Conservation (phyloP, 129 eudicot species). For the Flaveria linearis region DNA sequence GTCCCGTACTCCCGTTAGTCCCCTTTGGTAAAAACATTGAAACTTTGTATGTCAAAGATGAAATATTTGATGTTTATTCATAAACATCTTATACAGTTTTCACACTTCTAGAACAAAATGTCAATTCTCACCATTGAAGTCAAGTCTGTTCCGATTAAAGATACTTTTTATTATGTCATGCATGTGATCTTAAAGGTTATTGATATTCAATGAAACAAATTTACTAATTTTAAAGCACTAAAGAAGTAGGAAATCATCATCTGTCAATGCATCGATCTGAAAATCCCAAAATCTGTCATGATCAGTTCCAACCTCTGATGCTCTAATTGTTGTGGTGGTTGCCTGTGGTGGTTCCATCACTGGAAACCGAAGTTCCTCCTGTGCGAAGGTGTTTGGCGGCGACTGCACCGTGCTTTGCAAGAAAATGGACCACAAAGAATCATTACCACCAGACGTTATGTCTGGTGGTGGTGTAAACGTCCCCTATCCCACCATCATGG, state of each 20-base stretch:
- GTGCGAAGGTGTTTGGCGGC: neutral
- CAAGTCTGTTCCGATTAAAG: too few species aligned
- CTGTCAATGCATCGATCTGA: constrained; percentile 38
- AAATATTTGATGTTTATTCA: too few species aligned
- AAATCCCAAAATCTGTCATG: constrained; percentile 39
- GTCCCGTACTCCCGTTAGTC: too few species aligned
- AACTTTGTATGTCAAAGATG: too few species aligned
- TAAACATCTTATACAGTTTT: too few species aligned
- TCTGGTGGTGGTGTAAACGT: neutral
- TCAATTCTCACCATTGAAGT: too few species aligned
- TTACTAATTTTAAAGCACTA: neutral
- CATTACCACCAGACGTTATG: neutral
- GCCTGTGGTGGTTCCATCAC: constrained; percentile 19
- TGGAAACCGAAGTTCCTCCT: constrained; percentile 21
- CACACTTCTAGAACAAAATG: too few species aligned
- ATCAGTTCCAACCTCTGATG: constrained; percentile 27
- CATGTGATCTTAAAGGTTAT: neutral
- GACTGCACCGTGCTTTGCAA: neutral
- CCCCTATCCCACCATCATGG: too few species aligned
- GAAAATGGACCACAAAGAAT: constrained; percentile 31
- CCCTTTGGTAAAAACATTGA: too few species aligned
- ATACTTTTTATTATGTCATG: too few species aligned
- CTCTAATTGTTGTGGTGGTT: neutral
- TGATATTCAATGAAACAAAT: neutral
- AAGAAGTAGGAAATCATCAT: constrained; percentile 34